Evolutionary conservation across 2,329 filamentous ascomycete species (phyloP), one percentile per base, ranked within the genome.

Genomic region (Fusarium nisikadoi): DNA sequence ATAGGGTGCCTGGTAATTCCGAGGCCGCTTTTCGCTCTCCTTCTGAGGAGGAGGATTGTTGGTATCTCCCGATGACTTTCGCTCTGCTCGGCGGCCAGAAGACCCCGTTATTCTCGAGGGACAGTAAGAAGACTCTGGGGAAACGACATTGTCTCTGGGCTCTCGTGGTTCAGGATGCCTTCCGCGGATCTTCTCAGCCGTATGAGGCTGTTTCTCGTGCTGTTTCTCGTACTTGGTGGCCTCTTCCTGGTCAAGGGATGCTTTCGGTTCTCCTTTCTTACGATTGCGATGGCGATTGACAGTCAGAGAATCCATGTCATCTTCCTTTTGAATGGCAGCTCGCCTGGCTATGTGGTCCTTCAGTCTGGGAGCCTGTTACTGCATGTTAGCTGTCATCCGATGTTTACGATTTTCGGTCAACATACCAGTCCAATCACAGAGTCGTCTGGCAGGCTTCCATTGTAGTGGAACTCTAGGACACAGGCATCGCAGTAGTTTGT

Each of bases 401-500:
- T 20, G 35, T n/a, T 41, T 38, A 49, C 19, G 9, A 19, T n/a
- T 4, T 19, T n/a, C 16, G 31, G 25, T 19, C 25, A 29, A 78
- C 75, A 75, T 54, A 80, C 79, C 52, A 63, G 69, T 25, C 65
- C 67, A 27, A 79, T 35, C 19, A 76, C 65, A 25, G 80, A 81
- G 5, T 60, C 52, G 5, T 80, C 79, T 4, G 70, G 67, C 5
- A 78, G 68, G 19, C 56, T 70, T 50, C 76, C 80, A 13, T 68
- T 56, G 6, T 45, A 62, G 12, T 70, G 73, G n/a, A 77, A 68
- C 20, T 80, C 76, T 16, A 52, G 33, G 19, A 68, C 61, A 55
- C 81, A 83, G 17, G 47, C 65, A 23, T 57, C 62, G 50, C 81
- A 83, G 55, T 82, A 82, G 49, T 82, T 83, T 19, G 74, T 76